Percentiles rank a stretch among this genome's conserved stretches.
Conservation (phyloP, 2,329 filamentous ascomycete genomes). For the Aureobasidium vineae region DNA sequence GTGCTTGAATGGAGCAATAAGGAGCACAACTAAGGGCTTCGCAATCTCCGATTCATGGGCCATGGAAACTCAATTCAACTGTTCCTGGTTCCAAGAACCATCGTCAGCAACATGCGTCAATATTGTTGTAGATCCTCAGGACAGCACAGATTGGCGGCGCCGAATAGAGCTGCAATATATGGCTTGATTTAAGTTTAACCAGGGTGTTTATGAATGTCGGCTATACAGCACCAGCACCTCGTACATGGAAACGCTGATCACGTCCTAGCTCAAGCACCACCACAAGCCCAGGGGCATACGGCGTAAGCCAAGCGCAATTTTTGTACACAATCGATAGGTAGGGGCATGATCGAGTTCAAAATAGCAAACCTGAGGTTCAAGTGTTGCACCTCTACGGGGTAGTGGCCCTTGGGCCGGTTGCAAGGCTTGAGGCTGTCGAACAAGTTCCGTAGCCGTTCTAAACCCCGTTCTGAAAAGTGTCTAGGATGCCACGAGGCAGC, state of each 20-base stretch:
- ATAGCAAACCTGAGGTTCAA: background rate
- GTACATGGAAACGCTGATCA: conserved; percentile 11
- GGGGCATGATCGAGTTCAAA: background rate
- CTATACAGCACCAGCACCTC: conserved; percentile 4
- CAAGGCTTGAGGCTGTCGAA: conserved; percentile 3
- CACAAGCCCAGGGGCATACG: background rate
- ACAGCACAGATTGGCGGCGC: background rate
- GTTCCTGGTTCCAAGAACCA: background rate
- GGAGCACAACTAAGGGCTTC: background rate
- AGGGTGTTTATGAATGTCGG: background rate
- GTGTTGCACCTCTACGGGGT: background rate
- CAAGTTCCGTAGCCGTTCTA: conserved; percentile 14
- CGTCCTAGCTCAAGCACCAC: background rate
- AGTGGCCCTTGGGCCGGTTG: background rate
- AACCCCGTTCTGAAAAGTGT: conserved; percentile 11
- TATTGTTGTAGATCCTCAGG: background rate
- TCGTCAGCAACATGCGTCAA: background rate
- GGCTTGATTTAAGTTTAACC: background rate
- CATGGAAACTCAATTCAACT: conserved; percentile 11
- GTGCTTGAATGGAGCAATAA: background rate
- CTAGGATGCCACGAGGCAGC: conserved; percentile 23
- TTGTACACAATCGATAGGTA: background rate
- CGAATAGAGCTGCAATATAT: background rate
- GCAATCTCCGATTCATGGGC: background rate
- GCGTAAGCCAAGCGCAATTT: background rate